Percentiles rank a stretch among this genome's conserved stretches.
phyloP scores from a whole-genome alignment of 163 green algal genomes.

The Chlamydomonas reinhardtii region DNA sequence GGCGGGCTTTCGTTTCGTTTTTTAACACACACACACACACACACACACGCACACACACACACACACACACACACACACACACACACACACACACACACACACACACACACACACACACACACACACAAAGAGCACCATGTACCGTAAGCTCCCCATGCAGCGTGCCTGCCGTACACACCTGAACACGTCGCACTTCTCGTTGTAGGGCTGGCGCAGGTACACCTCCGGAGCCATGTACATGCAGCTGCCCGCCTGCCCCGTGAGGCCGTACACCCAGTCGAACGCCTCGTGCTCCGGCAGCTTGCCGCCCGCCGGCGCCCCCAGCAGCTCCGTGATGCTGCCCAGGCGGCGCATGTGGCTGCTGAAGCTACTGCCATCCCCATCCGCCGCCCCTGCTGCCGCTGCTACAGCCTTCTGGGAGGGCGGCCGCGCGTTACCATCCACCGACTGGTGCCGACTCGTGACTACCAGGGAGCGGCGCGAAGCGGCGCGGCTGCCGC shows the following conservation, averaged over 20 bases:
- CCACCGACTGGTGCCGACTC: neutral
- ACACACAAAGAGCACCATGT: no score
- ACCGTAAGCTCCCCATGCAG: no score
- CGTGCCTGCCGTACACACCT: no score
- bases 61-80: no score
- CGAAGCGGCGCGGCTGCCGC: neutral
- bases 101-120: no score
- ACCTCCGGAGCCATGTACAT: constrained; percentile 31
- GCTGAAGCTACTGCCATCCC: neutral
- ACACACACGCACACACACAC: no score
- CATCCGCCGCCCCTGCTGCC: no score
- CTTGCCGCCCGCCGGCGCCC: neutral
- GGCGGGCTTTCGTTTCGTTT: no score
- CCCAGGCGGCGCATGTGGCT: constrained; percentile 12
- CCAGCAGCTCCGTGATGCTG: constrained; percentile 1
- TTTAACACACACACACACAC: no score
- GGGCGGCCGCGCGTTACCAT: no score
- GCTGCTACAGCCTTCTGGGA: neutral
- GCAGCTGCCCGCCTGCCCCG: constrained; percentile 34
- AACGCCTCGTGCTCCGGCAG: constrained; percentile 4
- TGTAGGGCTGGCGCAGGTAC: constrained; percentile 15
- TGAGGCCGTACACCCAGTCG: constrained; percentile 33
- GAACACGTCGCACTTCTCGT: constrained; percentile 35
- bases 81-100: no score
- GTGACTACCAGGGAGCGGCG: neutral